Conservation (phyloP, 2,329 filamentous ascomycete species). For the Colletotrichum sp. region DNA sequence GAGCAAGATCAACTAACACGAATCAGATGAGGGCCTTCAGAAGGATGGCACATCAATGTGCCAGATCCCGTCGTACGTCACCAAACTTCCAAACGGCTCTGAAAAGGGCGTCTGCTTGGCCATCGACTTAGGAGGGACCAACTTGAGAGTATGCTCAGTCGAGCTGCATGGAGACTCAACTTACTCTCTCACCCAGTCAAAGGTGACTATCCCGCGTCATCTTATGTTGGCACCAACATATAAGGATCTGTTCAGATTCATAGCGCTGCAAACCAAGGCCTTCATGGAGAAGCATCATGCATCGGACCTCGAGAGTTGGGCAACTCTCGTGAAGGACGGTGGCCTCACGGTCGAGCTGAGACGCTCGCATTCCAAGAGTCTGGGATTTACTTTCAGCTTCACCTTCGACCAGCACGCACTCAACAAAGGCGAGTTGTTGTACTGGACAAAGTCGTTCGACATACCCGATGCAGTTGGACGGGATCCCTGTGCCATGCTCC, state of each 20-base stretch:
- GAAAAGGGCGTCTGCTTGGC: slow-evolving; percentile 63
- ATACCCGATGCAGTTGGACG: slow-evolving; percentile 78
- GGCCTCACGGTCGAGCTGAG: not conserved
- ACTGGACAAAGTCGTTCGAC: slow-evolving; percentile 84
- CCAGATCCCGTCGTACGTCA: slow-evolving; percentile 82
- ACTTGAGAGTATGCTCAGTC: slow-evolving; percentile 36
- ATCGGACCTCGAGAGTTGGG: slow-evolving; percentile 3
- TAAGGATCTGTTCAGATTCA: slow-evolving; percentile 74
- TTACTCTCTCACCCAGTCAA: slow-evolving; percentile 72
- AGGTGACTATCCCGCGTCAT: slow-evolving; percentile 26
- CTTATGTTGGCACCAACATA: slow-evolving; percentile 27
- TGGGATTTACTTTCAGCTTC: slow-evolving; percentile 58
- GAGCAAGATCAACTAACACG: not conserved
- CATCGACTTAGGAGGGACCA: slow-evolving; percentile 39
- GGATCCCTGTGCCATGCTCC: slow-evolving; percentile 76
- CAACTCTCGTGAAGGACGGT: not conserved
- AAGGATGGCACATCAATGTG: slow-evolving; percentile 30
- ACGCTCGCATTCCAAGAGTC: slow-evolving; percentile 13
- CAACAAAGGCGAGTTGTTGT: slow-evolving; percentile 72
- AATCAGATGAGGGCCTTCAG: slow-evolving; percentile 51
- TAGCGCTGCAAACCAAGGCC: slow-evolving; percentile 73
- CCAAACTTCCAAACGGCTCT: slow-evolving; percentile 76
- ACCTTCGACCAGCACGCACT: slow-evolving; percentile 76
- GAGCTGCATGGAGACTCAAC: slow-evolving; percentile 63
- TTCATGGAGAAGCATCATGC: slow-evolving; percentile 69